Conservation (phyloP, 129 eudicot genomes). For the Solidago caesia region DNA sequence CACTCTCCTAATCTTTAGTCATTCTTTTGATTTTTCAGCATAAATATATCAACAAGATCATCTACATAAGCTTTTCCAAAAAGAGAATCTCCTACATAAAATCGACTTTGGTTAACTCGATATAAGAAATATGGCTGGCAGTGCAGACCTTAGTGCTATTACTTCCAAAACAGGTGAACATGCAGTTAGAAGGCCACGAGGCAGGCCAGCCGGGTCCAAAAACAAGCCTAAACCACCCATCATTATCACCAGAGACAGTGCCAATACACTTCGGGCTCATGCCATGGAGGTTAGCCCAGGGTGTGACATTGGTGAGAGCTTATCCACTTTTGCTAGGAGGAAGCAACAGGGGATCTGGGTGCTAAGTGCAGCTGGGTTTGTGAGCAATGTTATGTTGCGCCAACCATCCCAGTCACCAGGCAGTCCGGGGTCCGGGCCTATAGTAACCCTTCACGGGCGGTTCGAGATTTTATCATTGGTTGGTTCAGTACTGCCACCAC, state of each 20-base stretch:
- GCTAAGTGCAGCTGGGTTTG: conserved; percentile 63
- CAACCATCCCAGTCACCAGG: conserved; percentile 49
- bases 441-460: conserved; percentile 61
- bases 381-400: conserved; percentile 56
- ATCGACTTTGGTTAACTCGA: conserved; percentile 1
- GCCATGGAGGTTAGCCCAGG: conserved; percentile 70
- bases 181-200: conserved; percentile 52
- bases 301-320: conserved; percentile 55
- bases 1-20: conserved; percentile 61
- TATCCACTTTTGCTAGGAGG: conserved; percentile 48
- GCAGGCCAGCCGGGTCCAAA: conserved; percentile 72
- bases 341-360: conserved; percentile 59
- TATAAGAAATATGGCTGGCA: conserved; percentile 44
- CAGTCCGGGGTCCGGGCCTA: conserved; percentile 29
- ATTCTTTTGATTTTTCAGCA: conserved; percentile 46
- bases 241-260: conserved; percentile 65
- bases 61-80: too few species aligned
- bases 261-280: conserved; percentile 61
- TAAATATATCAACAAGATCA: conserved; percentile 30
- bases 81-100: conserved; percentile 45
- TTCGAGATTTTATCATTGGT: conserved; percentile 63
- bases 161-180: conserved; percentile 27
- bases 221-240: conserved; percentile 77
- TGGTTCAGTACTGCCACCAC: conserved; percentile 62
- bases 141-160: conserved; percentile 25